A percentile compares a stretch with the other conserved stretches of the same genome.
Conservation (phyloP, 1,139 yeast species). For the Spathaspora jeffriesii region DNA sequence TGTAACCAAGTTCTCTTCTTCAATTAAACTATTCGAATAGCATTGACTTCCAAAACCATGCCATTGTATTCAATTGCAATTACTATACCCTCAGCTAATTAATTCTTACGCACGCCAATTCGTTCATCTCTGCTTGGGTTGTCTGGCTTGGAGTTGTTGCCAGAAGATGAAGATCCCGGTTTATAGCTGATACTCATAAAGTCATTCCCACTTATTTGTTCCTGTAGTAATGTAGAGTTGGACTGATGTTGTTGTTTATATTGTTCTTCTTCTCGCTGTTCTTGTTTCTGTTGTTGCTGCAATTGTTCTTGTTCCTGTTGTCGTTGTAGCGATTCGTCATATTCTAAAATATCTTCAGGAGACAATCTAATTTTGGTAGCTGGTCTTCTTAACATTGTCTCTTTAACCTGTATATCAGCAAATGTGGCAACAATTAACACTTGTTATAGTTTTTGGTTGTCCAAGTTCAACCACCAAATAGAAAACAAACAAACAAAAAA, state of each 20-base stretch:
- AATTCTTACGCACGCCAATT: slow-evolving; percentile 17
- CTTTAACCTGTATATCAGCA: background rate
- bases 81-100: background rate
- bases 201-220: slow-evolving; percentile 15
- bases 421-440: background rate
- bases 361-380: slow-evolving; percentile 66
- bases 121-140: slow-evolving; percentile 18
- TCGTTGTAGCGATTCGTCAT: slow-evolving; percentile 43
- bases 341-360: slow-evolving; percentile 64
- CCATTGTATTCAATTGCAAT: background rate
- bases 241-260: slow-evolving; percentile 4
- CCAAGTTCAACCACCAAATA: background rate
- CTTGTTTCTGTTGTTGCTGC: slow-evolving; percentile 8
- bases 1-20: background rate
- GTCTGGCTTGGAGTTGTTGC: background rate
- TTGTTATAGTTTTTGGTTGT: background rate
- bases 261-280: slow-evolving; percentile 1
- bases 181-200: slow-evolving; percentile 5
- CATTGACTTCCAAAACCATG: background rate
- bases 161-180: background rate
- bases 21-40: background rate
- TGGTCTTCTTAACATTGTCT: slow-evolving; percentile 57
- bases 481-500: background rate
- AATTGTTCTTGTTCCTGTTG: slow-evolving; percentile 7
- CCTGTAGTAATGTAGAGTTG: slow-evolving; percentile 15